A percentile compares a stretch with the other conserved stretches of the same genome.
phyloP scores from a whole-genome alignment of 1,284 basidiomycete genomes.

The Anthracocystis panici-leucophaei region DNA sequence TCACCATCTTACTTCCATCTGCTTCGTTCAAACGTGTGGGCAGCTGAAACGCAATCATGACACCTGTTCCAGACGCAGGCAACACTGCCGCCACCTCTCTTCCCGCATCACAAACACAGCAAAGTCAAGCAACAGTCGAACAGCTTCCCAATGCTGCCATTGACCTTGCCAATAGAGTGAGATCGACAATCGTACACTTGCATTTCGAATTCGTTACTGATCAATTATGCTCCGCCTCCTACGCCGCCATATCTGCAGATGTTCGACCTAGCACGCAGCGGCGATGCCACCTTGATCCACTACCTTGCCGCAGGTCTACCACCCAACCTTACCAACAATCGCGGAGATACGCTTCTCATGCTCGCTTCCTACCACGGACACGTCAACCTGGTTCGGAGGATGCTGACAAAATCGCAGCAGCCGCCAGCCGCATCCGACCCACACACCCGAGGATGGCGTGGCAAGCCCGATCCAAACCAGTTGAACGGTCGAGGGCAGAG shows the following conservation, averaged over 20 bases:
- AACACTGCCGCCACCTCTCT: background rate
- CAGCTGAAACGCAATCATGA: too few relatives aligned
- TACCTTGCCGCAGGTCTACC: conserved; percentile 82
- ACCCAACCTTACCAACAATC: conserved; percentile 79
- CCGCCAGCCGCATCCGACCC: conserved; percentile 3
- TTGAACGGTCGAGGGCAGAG: conserved; percentile 82
- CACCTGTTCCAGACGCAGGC: conserved; percentile 14
- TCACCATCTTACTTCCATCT: background rate
- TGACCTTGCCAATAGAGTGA: conserved; percentile 41
- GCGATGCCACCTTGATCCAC: conserved; percentile 71
- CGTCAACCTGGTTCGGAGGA: conserved; percentile 74
- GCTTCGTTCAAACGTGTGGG: too few relatives aligned
- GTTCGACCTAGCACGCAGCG: conserved; percentile 80
- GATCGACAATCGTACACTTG: background rate
- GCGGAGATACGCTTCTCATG: conserved; percentile 76
- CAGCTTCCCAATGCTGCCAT: conserved; percentile 40
- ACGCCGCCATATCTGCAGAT: conserved; percentile 69
- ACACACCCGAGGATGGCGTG: conserved; percentile 18
- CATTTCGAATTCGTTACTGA: background rate
- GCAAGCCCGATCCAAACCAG: conserved; percentile 67
- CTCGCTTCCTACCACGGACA: conserved; percentile 84
- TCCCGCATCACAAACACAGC: conserved; percentile 2
- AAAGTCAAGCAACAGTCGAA: conserved; percentile 16
- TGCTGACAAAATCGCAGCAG: conserved; percentile 66
- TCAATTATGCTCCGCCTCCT: background rate